A percentile compares a stretch with the other conserved stretches of the same genome.
Conservation (phyloP, 164 flowering plant species). For the Paratinospora sagittata region DNA sequence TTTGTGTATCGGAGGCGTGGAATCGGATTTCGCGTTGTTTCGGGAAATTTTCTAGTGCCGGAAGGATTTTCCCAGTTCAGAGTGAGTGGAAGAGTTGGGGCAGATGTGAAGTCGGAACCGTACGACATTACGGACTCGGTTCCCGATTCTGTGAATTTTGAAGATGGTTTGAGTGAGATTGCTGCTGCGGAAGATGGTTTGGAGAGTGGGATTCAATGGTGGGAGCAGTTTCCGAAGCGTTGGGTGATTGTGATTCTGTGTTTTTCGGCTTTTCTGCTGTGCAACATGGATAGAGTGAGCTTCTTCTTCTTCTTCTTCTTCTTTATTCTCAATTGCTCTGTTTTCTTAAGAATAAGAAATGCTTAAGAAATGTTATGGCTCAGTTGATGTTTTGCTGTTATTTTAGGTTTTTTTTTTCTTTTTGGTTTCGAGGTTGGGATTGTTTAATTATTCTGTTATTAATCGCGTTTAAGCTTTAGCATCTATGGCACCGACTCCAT, state of each 20-base stretch:
- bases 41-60: conserved; percentile 13
- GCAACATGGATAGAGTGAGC: conserved; percentile 95
- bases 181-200: conserved; percentile 23
- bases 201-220: conserved; percentile 39
- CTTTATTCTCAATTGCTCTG: background rate
- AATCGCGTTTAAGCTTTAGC: background rate
- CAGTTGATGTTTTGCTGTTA: background rate
- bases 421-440: background rate
- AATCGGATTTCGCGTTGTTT: conserved; percentile 17
- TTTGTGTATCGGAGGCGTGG: conserved; percentile 8
- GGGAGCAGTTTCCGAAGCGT: conserved; percentile 82
- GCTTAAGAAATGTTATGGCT: too few species aligned
- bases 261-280: conserved; percentile 84
- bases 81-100: conserved; percentile 28
- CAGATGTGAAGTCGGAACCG: conserved; percentile 58
- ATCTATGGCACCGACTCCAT: background rate
- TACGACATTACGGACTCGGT: conserved; percentile 31
- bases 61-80: conserved; percentile 14
- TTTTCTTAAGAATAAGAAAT: too few species aligned
- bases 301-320: background rate
- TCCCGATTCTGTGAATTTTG: conserved; percentile 33
- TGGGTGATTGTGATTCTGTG: conserved; percentile 89
- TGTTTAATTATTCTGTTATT: background rate
- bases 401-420: background rate
- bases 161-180: conserved; percentile 22